Evolutionary conservation across 352 stramenopile genomes (phyloP).

Genomic region (Globisporangium emineosum): DNA sequence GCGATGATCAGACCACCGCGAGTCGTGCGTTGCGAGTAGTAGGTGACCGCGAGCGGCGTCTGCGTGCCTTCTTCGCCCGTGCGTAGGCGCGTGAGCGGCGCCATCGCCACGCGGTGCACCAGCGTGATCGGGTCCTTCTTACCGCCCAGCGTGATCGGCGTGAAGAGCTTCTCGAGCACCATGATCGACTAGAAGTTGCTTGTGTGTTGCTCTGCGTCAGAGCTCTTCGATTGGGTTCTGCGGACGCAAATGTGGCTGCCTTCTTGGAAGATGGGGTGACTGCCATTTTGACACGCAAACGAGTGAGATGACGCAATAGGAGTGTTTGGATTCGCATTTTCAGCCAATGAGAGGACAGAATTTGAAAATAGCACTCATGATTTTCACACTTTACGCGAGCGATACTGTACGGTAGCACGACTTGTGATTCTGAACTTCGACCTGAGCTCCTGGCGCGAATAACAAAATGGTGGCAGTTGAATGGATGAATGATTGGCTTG

Average conservation of each 20-base stretch:
- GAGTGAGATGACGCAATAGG: too few relatives aligned
- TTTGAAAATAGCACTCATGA: background rate
- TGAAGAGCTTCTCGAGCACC: conserved; percentile 49
- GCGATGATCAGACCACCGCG: conserved; percentile 55
- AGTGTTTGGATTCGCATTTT: background rate
- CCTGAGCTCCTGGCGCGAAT: too few relatives aligned
- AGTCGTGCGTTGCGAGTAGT: conserved; percentile 61
- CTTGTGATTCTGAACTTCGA: too few relatives aligned
- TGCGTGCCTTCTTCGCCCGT: conserved; percentile 41
- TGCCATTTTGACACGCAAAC: background rate
- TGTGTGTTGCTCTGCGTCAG: background rate
- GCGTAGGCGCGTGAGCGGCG: conserved; percentile 49
- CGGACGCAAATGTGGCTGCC: background rate
- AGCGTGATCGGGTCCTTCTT: conserved; percentile 48
- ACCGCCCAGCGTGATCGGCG: conserved; percentile 51
- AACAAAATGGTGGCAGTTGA: too few relatives aligned
- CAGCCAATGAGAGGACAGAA: background rate
- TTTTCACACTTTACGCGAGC: background rate
- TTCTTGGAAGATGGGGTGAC: background rate
- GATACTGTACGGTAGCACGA: background rate
- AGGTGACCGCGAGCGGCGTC: conserved; percentile 38
- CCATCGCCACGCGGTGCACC: conserved; percentile 67
- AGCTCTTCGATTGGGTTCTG: background rate
- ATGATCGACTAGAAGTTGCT: too few relatives aligned
- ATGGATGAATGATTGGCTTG: too few relatives aligned